Evolutionary conservation across 441 rosid species (phyloP).

Genomic region (Populus hybrid): DNA sequence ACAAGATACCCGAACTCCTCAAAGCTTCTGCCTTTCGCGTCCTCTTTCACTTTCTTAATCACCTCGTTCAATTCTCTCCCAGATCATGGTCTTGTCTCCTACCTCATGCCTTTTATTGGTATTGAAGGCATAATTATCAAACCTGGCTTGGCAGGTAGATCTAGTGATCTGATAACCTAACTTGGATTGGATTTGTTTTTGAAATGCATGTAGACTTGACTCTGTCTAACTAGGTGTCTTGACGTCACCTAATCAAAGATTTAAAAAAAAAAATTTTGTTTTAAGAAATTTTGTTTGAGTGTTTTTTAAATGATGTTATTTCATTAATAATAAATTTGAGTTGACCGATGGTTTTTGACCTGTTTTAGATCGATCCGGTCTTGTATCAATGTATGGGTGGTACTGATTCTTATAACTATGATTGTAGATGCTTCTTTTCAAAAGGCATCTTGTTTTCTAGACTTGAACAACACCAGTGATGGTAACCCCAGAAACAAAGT

Average conservation of each 20-base stretch:
- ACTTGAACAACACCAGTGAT: constrained; percentile 29
- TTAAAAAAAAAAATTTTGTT: no score
- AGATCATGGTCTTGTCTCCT: constrained; percentile 35
- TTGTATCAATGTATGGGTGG: no score
- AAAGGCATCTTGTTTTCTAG: constrained; percentile 32
- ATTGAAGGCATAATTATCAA: neutral
- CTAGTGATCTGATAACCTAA: neutral
- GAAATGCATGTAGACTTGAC: no score
- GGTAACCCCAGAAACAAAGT: constrained; percentile 27
- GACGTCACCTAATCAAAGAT: no score
- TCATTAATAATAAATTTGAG: no score
- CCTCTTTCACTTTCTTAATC: neutral
- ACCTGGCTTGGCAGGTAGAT: neutral
- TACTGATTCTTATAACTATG: no score
- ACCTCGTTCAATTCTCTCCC: constrained; percentile 1
- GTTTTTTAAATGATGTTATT: no score
- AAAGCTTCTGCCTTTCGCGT: neutral
- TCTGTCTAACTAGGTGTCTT: no score
- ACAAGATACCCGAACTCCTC: neutral
- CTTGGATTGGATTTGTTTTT: neutral
- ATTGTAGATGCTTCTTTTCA: constrained; percentile 18
- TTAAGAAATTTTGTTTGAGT: no score
- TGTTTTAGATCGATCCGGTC: no score
- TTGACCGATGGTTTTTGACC: no score
- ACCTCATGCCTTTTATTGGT: constrained; percentile 11